These are phyloP conservation scores for Vaccinium darrowii DNA, from an alignment of 148 eudicot genomes.

Conservation along the genomic window DNA sequence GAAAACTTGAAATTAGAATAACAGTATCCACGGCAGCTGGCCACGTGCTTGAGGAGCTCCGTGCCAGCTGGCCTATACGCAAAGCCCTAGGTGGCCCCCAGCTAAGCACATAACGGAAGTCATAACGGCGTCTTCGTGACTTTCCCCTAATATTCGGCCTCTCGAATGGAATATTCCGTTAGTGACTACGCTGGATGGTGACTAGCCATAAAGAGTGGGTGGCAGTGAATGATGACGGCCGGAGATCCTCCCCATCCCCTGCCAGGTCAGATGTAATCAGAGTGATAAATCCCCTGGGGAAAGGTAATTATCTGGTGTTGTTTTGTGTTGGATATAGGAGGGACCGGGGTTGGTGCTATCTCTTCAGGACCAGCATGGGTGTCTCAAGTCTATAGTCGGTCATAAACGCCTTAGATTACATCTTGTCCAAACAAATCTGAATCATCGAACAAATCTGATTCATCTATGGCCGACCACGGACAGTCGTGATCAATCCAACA, in stretches of 20 bases:
- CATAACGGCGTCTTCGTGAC: conserved; percentile 13
- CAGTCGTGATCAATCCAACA: no score
- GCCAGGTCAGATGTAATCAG: conserved; percentile 23
- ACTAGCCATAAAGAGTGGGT: conserved; percentile 9
- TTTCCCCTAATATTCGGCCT: neutral
- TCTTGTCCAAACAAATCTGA: no score
- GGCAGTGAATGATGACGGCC: conserved; percentile 2
- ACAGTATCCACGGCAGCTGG: conserved; percentile 22
- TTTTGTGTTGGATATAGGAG: no score
- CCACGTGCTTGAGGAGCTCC: conserved; percentile 31
- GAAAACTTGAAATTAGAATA: neutral
- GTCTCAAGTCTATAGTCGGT: no score
- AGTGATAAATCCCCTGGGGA: neutral
- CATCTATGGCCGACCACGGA: no score
- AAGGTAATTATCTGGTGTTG: no score
- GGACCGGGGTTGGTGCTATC: no score
- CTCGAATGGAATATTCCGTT: neutral
- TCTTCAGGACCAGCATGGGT: no score
- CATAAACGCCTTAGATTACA: no score
- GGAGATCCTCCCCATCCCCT: neutral
- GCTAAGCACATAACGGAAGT: conserved; percentile 32
- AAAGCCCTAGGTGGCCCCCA: conserved; percentile 28
- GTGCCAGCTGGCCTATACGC: conserved; percentile 43
- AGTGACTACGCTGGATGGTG: neutral
- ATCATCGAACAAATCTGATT: no score